These are phyloP conservation scores for Fusarium sp. DNA, from an alignment of 2,329 filamentous ascomycete species.

Conservation along the genomic window DNA sequence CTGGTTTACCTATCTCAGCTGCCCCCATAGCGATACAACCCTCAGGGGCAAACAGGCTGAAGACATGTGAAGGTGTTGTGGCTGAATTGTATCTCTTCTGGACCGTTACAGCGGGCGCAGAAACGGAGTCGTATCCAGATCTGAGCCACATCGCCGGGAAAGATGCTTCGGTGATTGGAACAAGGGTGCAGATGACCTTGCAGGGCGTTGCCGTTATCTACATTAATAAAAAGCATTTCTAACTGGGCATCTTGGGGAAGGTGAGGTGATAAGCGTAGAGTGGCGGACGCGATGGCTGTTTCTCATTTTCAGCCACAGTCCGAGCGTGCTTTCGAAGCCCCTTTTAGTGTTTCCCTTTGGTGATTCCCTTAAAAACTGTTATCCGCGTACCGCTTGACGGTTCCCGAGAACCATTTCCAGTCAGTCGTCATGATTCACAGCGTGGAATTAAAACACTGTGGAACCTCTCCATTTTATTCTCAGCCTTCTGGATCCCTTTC, in stretches of 20 bases:
- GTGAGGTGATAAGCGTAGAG: neutral
- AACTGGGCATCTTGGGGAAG: neutral
- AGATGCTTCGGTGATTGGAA: neutral
- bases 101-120: neutral
- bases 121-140: conserved; percentile 20
- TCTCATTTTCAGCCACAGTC: conserved; percentile 1
- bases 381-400: no score
- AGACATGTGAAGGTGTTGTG: neutral
- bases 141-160: conserved; percentile 23
- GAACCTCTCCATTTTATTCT: neutral
- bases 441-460: neutral
- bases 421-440: no score
- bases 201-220: no score
- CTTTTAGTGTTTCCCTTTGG: neutral
- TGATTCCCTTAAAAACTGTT: neutral
- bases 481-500: neutral
- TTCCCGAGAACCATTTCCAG: no score
- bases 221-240: no score
- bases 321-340: neutral
- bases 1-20: neutral
- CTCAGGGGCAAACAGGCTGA: neutral
- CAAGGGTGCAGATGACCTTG: neutral
- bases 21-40: neutral
- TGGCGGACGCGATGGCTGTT: neutral
- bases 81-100: neutral